Evolutionary conservation across 805 yeast genomes (phyloP).

Genomic region (Yarrowia osloensis): DNA sequence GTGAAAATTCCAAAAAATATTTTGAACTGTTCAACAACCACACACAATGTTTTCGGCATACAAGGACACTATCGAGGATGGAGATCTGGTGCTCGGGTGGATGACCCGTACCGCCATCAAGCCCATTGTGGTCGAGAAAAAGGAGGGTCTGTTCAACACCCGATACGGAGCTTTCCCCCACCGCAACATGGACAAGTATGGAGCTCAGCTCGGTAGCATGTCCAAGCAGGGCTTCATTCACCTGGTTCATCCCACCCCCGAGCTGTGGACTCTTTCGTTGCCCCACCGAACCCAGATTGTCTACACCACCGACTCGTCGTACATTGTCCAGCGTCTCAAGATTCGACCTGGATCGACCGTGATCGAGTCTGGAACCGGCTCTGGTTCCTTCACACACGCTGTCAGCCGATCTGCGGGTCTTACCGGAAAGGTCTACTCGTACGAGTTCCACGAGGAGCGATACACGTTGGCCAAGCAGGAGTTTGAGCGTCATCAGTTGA

Average conservation of each 20-base stretch:
- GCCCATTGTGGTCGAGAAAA: slow-evolving; percentile 64
- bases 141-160: slow-evolving; percentile 66
- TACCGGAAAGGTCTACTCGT: slow-evolving; percentile 71
- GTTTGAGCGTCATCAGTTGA: slow-evolving; percentile 69
- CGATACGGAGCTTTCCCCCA: slow-evolving; percentile 91
- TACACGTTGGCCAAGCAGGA: slow-evolving; percentile 77
- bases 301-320: slow-evolving; percentile 92
- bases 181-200: slow-evolving; percentile 74
- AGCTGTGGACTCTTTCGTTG: slow-evolving; percentile 90
- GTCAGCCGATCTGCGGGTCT: slow-evolving; percentile 74
- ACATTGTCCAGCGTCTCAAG: slow-evolving; percentile 78
- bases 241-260: slow-evolving; percentile 88
- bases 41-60: slow-evolving; percentile 53
- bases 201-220: slow-evolving; percentile 73
- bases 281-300: slow-evolving; percentile 99
- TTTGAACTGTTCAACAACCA: slow-evolving; percentile 39
- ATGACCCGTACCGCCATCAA: slow-evolving; percentile 77
- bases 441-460: slow-evolving; percentile 88
- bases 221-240: slow-evolving; percentile 81
- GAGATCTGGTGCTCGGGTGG: slow-evolving; percentile 85
- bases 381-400: slow-evolving; percentile 93
- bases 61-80: slow-evolving; percentile 73
- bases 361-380: slow-evolving; percentile 97
- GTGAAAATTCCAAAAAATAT: neutral
- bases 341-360: slow-evolving; percentile 75